Percentiles rank a stretch among this genome's conserved stretches.
phyloP scores from a whole-genome alignment of 2,329 filamentous ascomycete species.

The Cordyceps javanica region DNA sequence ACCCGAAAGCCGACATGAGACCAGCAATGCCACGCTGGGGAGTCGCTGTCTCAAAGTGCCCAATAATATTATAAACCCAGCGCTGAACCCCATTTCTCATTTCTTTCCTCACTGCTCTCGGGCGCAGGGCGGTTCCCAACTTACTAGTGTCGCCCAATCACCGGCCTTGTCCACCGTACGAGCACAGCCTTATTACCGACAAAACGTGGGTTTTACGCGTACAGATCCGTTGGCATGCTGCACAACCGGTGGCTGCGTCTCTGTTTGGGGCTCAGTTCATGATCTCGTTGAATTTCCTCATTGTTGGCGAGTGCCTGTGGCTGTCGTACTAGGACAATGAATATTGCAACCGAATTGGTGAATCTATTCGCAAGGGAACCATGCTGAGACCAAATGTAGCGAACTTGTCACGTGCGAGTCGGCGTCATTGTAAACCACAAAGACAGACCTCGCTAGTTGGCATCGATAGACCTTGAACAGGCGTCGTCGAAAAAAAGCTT shows the following conservation, averaged over 20 bases:
- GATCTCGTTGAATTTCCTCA: too few relatives aligned
- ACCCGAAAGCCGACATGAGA: conserved; percentile 1
- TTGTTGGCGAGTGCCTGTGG: neutral
- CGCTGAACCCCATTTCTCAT: conserved; percentile 1
- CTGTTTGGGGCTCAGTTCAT: neutral
- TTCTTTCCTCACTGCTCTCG: neutral
- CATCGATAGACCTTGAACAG: neutral
- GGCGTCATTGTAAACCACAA: neutral
- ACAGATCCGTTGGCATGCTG: neutral
- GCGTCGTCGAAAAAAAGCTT: neutral
- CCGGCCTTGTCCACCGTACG: neutral
- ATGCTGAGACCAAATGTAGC: too few relatives aligned
- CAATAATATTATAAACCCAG: neutral
- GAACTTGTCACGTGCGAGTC: neutral
- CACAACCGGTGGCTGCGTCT: neutral
- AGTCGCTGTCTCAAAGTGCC: neutral
- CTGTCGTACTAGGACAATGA: neutral
- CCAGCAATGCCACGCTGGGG: neutral
- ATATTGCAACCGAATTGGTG: neutral
- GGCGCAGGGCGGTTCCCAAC: neutral
- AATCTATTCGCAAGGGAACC: neutral
- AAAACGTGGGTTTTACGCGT: neutral
- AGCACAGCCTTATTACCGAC: neutral
- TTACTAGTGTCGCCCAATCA: neutral
- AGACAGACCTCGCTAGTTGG: neutral